Base-by-base conservation (phyloP, 805 yeast genomes). In the Hanseniaspora vineae region DNA sequence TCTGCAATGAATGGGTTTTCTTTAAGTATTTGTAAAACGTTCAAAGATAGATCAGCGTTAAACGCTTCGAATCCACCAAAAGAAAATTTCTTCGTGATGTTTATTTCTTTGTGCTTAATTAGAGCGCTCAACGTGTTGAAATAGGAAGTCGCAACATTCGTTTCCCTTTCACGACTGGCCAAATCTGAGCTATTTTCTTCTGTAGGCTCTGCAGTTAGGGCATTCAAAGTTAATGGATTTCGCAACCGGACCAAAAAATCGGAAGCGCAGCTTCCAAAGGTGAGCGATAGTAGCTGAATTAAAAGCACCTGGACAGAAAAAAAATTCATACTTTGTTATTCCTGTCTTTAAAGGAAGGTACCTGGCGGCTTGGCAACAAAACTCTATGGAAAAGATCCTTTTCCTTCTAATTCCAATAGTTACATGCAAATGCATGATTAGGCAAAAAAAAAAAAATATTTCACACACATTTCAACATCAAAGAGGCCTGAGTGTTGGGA, bases 11-110 rank as follows among this genome's bases (percentile, higher is more conserved):
- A 61, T 2, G 86, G 87, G 57, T 79, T 80, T 18, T 60, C 62
- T 40, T 68, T 68, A 50, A 81, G 69, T 54, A 72, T 66, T 9
- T 68, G 70, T 35, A 76, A 55, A 1, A 72, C 66, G 11, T 67
- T 75, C 29, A 64, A 59, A 11, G 80, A 67, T 58, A 81, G 76
- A 47, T 71, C 72, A 1, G 88, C 87, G 0, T 81, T 71, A 51
- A 87, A 76, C 0, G 84, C 94, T 52, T 75, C 77, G 58, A 84
- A 82, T 19, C 70, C 71, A 1, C 94, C 94, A 56, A 86, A 77
- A 0, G 83, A 71, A 53, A 78, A 78, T 12, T 75, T 67, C 48
- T 72, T 70, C 12, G 70, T 66, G 29, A 84, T 60, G 46, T 39
- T 23, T 14, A 46, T 4, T 12, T n/a, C 14, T 6, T 42, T 37